Base-by-base conservation (phyloP, 441 rosid species). In the Croton setiger region DNA sequence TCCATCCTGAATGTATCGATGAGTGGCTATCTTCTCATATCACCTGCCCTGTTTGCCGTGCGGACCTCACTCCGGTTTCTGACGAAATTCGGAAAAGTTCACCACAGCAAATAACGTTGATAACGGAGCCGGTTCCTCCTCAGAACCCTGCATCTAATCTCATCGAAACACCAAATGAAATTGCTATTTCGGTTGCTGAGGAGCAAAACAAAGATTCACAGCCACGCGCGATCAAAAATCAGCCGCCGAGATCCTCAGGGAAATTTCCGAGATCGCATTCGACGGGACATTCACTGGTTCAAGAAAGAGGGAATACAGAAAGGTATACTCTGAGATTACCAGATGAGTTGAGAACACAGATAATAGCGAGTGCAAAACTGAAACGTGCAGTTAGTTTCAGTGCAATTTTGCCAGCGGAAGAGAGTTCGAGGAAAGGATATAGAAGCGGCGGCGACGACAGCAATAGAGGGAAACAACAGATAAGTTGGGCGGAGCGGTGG, bases 21-120 rank as follows among this genome's bases (percentile, higher is more conserved):
- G 84, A 81, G 4, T 91, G 98, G 97, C 72, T 93, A 2, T 71
- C 85, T 35, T 88, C 80, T 37, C 96, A 85, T 62, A 78, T 82
- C 10, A 93, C 97, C 41, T 93, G 98, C 55, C 98, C 97, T 1
- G 96, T 93, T 47, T 93, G 97, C 53, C 86, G 97, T 18, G 84
- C 94, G 7, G 79, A 86, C 53, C 90, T 93, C 63, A 75, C 72
- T 0, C 83, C 79, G 2, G 76, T 72, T 31, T 71, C 82, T 1
- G 81, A 65, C 13, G 81, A 81, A 12, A 17, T 18, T 47, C 9
- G 17, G 15, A 67, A 67, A 45, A 14, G 4, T 1, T 18, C 79
- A 10, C 5, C 53, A 18, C 62, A 47, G 8, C 81, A 73, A 68
- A 53, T 73, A 27, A 43, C 39, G 21, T n/a, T 36, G 1, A 18